Evolutionary conservation across 2,329 filamentous ascomycete species (phyloP).

Genomic region (Tolypocladium inflatum): DNA sequence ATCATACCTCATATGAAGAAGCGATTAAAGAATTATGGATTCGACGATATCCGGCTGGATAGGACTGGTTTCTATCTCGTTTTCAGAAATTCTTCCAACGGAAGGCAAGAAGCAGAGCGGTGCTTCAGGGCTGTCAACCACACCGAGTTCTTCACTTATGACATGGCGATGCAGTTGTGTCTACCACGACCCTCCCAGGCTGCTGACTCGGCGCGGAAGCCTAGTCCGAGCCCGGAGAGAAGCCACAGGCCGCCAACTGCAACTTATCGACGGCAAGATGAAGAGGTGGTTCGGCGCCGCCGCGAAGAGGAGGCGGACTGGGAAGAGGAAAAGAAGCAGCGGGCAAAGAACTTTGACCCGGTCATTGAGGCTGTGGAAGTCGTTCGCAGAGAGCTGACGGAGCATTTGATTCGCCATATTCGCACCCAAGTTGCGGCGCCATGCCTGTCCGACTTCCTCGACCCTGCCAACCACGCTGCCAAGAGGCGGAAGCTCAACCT

Average conservation of each 20-base stretch:
- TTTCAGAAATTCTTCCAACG: conserved; percentile 71
- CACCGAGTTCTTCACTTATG: conserved; percentile 81
- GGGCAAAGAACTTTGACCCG: conserved; percentile 85
- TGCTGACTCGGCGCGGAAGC: conserved; percentile 15
- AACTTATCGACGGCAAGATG: conserved; percentile 38
- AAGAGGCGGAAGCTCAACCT: conserved; percentile 75
- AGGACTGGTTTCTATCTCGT: conserved; percentile 81
- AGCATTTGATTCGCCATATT: conserved; percentile 83
- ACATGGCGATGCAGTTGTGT: conserved; percentile 78
- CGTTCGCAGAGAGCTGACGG: conserved; percentile 69
- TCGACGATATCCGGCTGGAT: conserved; percentile 76
- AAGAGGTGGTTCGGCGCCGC: conserved; percentile 54
- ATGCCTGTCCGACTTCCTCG: conserved; percentile 68
- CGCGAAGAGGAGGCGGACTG: conserved; percentile 73
- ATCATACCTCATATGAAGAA: conserved; percentile 88
- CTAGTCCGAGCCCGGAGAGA: conserved; percentile 25
- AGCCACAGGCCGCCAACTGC: conserved; percentile 7
- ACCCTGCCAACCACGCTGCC: conserved; percentile 70
- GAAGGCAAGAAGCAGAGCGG: conserved; percentile 70
- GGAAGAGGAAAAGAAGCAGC: conserved; percentile 81
- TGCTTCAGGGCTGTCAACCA: conserved; percentile 74
- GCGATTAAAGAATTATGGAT: conserved; percentile 71
- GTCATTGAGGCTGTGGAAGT: conserved; percentile 72
- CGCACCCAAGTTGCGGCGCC: conserved; percentile 80
- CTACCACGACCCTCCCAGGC: conserved; percentile 18